These are phyloP conservation scores for Datura wrightii DNA, from an alignment of 257 asterid species.

Conservation along the genomic window DNA sequence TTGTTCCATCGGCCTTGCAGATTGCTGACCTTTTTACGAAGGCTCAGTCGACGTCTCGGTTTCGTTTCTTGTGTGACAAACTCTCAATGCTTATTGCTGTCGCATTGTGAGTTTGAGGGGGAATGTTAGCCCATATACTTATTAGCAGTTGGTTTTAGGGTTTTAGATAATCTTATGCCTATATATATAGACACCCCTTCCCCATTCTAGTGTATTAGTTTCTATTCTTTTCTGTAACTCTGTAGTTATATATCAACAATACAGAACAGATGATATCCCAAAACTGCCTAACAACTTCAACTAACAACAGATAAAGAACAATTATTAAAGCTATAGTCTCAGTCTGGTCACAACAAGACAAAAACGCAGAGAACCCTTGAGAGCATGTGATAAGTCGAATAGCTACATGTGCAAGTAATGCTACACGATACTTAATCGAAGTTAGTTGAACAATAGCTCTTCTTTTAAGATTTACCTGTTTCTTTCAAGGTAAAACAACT, in stretches of 20 bases:
- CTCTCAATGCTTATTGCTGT: too few relatives aligned
- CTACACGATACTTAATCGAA: background rate
- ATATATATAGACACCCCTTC: too few relatives aligned
- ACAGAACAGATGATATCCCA: background rate
- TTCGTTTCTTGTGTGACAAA: too few relatives aligned
- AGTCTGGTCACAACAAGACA: background rate
- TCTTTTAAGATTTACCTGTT: background rate
- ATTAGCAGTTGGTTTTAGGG: too few relatives aligned
- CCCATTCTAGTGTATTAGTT: too few relatives aligned
- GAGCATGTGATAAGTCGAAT: conserved; percentile 9
- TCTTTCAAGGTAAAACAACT: background rate
- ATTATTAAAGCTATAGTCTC: background rate
- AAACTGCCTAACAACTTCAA: conserved; percentile 18
- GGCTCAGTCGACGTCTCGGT: too few relatives aligned
- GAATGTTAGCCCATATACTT: too few relatives aligned
- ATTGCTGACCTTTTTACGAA: too few relatives aligned
- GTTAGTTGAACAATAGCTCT: background rate
- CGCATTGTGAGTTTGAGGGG: too few relatives aligned
- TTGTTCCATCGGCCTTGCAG: too few relatives aligned
- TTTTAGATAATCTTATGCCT: too few relatives aligned
- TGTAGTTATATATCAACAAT: background rate
- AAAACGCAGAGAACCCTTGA: background rate
- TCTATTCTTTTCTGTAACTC: too few relatives aligned
- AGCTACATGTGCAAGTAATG: conserved; percentile 18
- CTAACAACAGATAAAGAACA: background rate